Evolutionary conservation across 2,329 filamentous ascomycete species (phyloP).

Genomic region (Gyromitra esculenta): DNA sequence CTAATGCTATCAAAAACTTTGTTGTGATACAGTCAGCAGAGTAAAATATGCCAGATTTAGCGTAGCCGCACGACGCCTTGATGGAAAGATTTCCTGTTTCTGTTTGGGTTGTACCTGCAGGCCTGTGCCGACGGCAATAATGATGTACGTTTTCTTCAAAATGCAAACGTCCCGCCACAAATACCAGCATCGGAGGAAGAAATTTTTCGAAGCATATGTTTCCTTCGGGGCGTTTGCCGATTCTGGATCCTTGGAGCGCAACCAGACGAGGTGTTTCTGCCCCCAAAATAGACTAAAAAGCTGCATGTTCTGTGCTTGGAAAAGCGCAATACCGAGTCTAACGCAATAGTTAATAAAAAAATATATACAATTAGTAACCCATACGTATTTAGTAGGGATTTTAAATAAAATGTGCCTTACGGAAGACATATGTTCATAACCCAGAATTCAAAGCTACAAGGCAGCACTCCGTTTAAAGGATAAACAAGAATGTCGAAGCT

Average conservation of each 20-base stretch:
- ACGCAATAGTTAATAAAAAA: background rate
- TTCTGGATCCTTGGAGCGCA: slow-evolving; percentile 38
- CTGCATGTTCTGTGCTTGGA: slow-evolving; percentile 72
- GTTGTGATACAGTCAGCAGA: slow-evolving; percentile 37
- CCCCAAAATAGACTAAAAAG: slow-evolving; percentile 69
- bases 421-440: slow-evolving; percentile 74
- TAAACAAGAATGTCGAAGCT: slow-evolving; percentile 53
- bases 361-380: slow-evolving; percentile 3
- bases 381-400: background rate
- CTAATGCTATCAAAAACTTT: slow-evolving; percentile 68
- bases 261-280: slow-evolving; percentile 63
- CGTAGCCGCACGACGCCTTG: slow-evolving; percentile 6
- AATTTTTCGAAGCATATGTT: slow-evolving; percentile 42
- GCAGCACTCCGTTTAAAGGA: slow-evolving; percentile 58
- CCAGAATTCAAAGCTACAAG: slow-evolving; percentile 70
- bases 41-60: slow-evolving; percentile 8
- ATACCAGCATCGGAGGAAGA: slow-evolving; percentile 58
- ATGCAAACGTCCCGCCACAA: slow-evolving; percentile 63
- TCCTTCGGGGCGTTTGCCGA: slow-evolving; percentile 56
- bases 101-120: slow-evolving; percentile 64
- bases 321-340: slow-evolving; percentile 69
- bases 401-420: slow-evolving; percentile 53
- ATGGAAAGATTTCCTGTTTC: slow-evolving; percentile 17
- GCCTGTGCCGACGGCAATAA: slow-evolving; percentile 67
- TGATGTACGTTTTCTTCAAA: slow-evolving; percentile 64